A percentile compares a stretch with the other conserved stretches of the same genome.
Conservation (phyloP, 345 rosid species). For the Populus simonii region DNA sequence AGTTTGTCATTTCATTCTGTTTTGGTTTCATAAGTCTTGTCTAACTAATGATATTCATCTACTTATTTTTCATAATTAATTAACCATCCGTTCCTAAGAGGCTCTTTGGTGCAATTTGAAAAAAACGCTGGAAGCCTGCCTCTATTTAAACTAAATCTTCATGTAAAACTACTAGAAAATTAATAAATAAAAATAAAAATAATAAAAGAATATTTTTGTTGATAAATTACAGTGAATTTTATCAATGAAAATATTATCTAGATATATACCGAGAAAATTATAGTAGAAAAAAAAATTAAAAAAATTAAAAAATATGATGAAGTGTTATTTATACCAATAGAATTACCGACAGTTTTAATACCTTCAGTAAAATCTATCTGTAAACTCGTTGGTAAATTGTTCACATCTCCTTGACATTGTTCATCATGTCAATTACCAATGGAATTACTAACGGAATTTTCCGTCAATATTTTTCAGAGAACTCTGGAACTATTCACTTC, state of each 20-base stretch:
- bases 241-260: too few relatives aligned
- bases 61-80: too few relatives aligned
- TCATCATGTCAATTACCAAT: too few relatives aligned
- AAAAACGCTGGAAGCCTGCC: not conserved
- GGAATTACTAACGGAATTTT: fast-evolving
- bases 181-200: too few relatives aligned
- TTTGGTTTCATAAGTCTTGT: conserved; percentile 17
- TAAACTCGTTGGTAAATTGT: too few relatives aligned
- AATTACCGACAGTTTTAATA: too few relatives aligned
- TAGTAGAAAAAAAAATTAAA: too few relatives aligned
- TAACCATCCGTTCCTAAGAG: not conserved
- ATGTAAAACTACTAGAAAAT: too few relatives aligned
- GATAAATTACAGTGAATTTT: too few relatives aligned
- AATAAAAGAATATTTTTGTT: fast-evolving
- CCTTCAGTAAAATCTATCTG: fast-evolving
- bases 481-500: too few relatives aligned
- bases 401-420: fast-evolving
- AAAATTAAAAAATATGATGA: fast-evolving
- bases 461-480: too few relatives aligned
- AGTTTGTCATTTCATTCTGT: not conserved
- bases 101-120: not conserved
- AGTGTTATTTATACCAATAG: fast-evolving
- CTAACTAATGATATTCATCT: not conserved
- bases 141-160: not conserved
- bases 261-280: too few relatives aligned